These are phyloP conservation scores for Hypoxylon intermedium DNA, from an alignment of 495 filamentous ascomycete genomes.

Conservation along the genomic window DNA sequence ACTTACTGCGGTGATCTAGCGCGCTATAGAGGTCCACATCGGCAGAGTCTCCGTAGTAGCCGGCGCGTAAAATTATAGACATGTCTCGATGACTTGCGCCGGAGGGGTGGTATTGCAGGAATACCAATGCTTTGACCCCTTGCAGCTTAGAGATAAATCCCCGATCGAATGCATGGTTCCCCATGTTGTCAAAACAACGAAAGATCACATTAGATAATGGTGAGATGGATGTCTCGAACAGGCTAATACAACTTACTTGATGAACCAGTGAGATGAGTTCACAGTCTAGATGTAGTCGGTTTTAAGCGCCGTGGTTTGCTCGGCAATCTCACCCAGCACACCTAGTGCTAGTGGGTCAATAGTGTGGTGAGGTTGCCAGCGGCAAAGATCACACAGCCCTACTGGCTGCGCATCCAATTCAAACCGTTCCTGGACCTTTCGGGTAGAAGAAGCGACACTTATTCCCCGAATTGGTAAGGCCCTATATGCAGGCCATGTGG, in stretches of 20 bases:
- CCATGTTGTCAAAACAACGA: slow-evolving; percentile 2
- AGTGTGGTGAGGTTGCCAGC: slow-evolving; percentile 23
- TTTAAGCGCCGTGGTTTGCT: slow-evolving; percentile 40
- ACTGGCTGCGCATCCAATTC: too few relatives aligned
- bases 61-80: slow-evolving; percentile 24
- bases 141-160: slow-evolving; percentile 5
- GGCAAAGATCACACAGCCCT: slow-evolving; percentile 24
- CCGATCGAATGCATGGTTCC: slow-evolving; percentile 6
- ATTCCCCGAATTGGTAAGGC: not conserved
- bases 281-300: not conserved
- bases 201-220: slow-evolving; percentile 11
- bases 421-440: too few relatives aligned
- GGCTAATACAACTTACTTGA: slow-evolving; percentile 2
- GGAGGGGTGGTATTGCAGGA: slow-evolving; percentile 19
- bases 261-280: slow-evolving; percentile 7
- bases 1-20: not conserved
- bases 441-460: not conserved
- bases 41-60: slow-evolving; percentile 12
- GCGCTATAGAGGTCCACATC: slow-evolving; percentile 13
- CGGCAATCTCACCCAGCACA: slow-evolving; percentile 32
- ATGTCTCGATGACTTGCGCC: slow-evolving; percentile 6
- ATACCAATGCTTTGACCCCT: slow-evolving; percentile 3
- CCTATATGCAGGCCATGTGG: not conserved
- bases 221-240: slow-evolving; percentile 3
- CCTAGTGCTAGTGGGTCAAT: slow-evolving; percentile 22